Evolutionary conservation across 208 protist species (phyloP).

Genomic region (Phytomonas francai): DNA sequence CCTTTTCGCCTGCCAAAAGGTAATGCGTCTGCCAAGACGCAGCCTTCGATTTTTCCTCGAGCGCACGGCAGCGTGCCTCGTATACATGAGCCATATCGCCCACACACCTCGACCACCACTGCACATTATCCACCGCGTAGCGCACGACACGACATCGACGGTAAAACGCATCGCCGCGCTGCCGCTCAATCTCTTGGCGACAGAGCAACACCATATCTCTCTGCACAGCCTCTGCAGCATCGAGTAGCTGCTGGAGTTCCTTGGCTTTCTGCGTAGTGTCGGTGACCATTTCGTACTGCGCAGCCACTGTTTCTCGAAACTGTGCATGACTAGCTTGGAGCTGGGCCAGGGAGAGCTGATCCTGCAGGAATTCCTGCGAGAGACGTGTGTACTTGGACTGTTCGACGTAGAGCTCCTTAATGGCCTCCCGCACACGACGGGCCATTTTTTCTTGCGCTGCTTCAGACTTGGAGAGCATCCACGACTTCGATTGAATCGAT

Average conservation of each 20-base stretch:
- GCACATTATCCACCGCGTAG: constrained; percentile 27
- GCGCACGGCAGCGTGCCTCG: constrained; percentile 36
- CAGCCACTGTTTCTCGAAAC: constrained; percentile 27
- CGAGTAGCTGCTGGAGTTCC: constrained; percentile 25
- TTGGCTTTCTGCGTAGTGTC: constrained; percentile 14
- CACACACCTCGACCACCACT: constrained; percentile 54
- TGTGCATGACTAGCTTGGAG: constrained; percentile 50
- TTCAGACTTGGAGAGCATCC: constrained; percentile 31
- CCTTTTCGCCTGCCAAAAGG: constrained; percentile 52
- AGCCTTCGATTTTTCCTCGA: constrained; percentile 19
- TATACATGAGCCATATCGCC: constrained; percentile 49
- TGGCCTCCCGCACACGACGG: constrained; percentile 61
- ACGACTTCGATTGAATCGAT: constrained; percentile 27
- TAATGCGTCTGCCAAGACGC: constrained; percentile 57
- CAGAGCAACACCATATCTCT: constrained; percentile 32
- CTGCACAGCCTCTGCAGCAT: constrained; percentile 26
- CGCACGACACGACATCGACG: constrained; percentile 38
- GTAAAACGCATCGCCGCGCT: constrained; percentile 45
- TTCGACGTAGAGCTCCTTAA: constrained; percentile 67
- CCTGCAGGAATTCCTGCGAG: constrained; percentile 44
- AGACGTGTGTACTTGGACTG: constrained; percentile 59
- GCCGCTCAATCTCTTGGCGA: constrained; percentile 35
- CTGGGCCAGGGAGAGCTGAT: constrained; percentile 44
- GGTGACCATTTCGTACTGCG: constrained; percentile 22
- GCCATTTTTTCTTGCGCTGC: constrained; percentile 55